phyloP scores from a whole-genome alignment of 2,329 filamentous ascomycete genomes.

The Aphanocladium album region DNA sequence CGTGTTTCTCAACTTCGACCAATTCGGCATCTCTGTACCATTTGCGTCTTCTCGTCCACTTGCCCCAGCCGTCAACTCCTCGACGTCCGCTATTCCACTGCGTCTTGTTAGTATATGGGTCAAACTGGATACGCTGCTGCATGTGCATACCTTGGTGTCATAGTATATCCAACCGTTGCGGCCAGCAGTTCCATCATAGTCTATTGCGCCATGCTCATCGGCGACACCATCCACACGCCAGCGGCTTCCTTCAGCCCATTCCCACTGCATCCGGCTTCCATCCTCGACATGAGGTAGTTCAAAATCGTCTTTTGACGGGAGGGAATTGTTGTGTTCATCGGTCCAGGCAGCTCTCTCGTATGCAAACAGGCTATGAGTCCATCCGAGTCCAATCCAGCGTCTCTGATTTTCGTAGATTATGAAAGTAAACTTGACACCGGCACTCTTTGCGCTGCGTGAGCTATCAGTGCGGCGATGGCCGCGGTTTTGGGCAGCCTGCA shows the following conservation, averaged over 20 bases:
- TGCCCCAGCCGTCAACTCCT: slow-evolving; percentile 84
- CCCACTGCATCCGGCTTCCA: slow-evolving; percentile 51
- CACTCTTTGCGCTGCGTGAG: slow-evolving; percentile 48
- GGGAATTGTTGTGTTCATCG: slow-evolving; percentile 84
- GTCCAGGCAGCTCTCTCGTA: slow-evolving; percentile 92
- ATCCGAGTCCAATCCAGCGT: slow-evolving; percentile 89
- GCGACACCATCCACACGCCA: slow-evolving; percentile 80
- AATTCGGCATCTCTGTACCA: slow-evolving; percentile 97
- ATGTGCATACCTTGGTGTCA: slow-evolving; percentile 80
- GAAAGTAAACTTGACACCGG: slow-evolving; percentile 92
- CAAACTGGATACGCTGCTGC: slow-evolving; percentile 64
- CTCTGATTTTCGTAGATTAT: slow-evolving; percentile 95
- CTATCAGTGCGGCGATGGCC: slow-evolving; percentile 20
- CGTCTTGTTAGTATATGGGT: slow-evolving; percentile 37
- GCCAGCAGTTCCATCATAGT: slow-evolving; percentile 55
- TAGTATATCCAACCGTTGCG: slow-evolving; percentile 92
- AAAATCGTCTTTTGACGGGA: slow-evolving; percentile 67
- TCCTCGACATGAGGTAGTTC: slow-evolving; percentile 59
- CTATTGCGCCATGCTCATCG: slow-evolving; percentile 40
- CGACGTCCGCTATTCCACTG: slow-evolving; percentile 87
- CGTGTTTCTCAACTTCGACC: slow-evolving; percentile 58
- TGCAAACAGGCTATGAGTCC: slow-evolving; percentile 85
- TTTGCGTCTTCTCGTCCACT: slow-evolving; percentile 88
- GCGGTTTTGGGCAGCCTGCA: slow-evolving; percentile 11
- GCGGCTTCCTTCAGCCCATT: slow-evolving; percentile 79